These are phyloP conservation scores for Exophiala aquamarina DNA, from an alignment of 2,329 filamentous ascomycete genomes.

Conservation along the genomic window DNA sequence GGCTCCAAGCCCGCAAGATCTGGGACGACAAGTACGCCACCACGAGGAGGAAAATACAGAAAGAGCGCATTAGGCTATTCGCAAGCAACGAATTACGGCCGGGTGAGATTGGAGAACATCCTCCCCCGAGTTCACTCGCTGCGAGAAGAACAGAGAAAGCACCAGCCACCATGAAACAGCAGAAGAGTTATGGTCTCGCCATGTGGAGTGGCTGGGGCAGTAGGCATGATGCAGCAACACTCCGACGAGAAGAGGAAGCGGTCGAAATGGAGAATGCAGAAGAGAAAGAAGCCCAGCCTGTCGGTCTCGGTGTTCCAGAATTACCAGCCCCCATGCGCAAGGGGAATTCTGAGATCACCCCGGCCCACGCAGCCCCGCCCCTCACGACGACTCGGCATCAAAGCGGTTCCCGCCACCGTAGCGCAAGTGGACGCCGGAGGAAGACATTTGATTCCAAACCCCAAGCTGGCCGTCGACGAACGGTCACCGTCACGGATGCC, in stretches of 20 bases:
- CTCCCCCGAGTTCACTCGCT: conserved; percentile 80
- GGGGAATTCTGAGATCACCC: neutral
- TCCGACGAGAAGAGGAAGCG: conserved; percentile 41
- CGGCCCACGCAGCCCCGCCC: no score
- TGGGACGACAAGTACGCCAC: conserved; percentile 74
- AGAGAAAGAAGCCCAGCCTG: conserved; percentile 1
- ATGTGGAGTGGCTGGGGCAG: conserved; percentile 88
- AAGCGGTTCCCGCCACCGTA: conserved; percentile 1
- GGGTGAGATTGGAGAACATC: conserved; percentile 69
- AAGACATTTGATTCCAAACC: neutral
- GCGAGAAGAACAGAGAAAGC: conserved; percentile 60
- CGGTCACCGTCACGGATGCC: conserved; percentile 13
- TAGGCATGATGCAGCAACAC: conserved; percentile 78
- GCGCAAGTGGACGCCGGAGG: neutral
- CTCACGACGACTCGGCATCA: neutral
- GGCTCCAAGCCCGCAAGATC: conserved; percentile 70
- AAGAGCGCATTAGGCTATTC: conserved; percentile 71
- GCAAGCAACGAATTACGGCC: conserved; percentile 64
- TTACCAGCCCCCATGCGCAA: neutral
- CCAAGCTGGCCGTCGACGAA: conserved; percentile 4
- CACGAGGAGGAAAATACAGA: conserved; percentile 70
- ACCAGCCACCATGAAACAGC: conserved; percentile 43
- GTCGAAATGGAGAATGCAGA: conserved; percentile 6
- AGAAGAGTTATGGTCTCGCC: conserved; percentile 71
- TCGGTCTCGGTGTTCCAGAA: neutral